A percentile compares a stretch with the other conserved stretches of the same genome.
Conservation (phyloP, 2,329 filamentous ascomycete species). For the Penicillium sp. region DNA sequence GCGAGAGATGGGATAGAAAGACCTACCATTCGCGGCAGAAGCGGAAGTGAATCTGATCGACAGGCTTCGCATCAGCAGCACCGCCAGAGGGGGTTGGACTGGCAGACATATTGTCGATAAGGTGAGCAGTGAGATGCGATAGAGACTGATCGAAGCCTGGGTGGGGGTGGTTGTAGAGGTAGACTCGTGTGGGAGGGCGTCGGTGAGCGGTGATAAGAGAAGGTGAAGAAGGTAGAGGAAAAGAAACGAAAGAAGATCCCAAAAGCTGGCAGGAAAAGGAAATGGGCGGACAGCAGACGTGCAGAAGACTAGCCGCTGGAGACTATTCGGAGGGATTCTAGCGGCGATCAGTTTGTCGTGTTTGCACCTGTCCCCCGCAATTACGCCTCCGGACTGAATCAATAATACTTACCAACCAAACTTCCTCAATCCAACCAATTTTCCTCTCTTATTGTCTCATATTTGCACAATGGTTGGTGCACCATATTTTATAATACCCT, state of each 20-base stretch:
- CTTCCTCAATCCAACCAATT: neutral
- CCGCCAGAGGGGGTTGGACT: conserved; percentile 48
- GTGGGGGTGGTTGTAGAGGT: neutral
- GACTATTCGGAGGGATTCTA: conserved; percentile 1
- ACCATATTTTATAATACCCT: too few relatives aligned
- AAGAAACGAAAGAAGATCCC: neutral
- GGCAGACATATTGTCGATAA: conserved; percentile 44
- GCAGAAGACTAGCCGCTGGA: neutral
- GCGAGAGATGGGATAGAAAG: neutral
- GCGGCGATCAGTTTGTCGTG: conserved; percentile 24
- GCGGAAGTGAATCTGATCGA: conserved; percentile 87
- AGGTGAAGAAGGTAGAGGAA: neutral
- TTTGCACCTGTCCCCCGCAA: conserved; percentile 39
- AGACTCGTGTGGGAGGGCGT: neutral
- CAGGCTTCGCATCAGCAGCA: conserved; percentile 44
- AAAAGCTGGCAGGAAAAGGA: neutral
- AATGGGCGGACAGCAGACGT: neutral
- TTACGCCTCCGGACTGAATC: conserved; percentile 15
- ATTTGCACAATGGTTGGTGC: conserved; percentile 14
- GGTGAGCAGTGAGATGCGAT: neutral
- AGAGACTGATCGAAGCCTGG: neutral
- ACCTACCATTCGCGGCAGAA: conserved; percentile 94
- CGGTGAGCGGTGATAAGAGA: neutral
- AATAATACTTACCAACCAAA: neutral
- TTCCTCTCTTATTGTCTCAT: neutral